phyloP scores from a whole-genome alignment of 164 flowering plant genomes.

The Houttuynia cordata region DNA sequence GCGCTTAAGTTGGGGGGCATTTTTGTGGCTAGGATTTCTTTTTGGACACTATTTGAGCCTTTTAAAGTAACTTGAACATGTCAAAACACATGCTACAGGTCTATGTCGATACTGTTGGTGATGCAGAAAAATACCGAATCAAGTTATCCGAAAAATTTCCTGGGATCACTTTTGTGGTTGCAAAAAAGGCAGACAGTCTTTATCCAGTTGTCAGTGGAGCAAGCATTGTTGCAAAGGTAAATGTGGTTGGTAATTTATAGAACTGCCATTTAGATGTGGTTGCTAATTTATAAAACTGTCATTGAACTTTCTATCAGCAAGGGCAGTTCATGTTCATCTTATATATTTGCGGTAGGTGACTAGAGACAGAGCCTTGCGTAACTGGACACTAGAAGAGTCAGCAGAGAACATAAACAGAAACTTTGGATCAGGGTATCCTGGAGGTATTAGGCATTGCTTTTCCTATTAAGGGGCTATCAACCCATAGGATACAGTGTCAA shows the following conservation, averaged over 20 bases:
- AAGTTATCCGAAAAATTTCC: constrained; percentile 73
- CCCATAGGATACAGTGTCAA: background rate
- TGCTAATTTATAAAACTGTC: background rate
- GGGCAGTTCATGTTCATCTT: background rate
- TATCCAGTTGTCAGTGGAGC: constrained; percentile 97
- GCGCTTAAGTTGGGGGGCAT: too few species aligned
- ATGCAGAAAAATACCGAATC: constrained; percentile 66
- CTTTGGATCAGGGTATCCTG: constrained; percentile 97
- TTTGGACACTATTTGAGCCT: too few species aligned
- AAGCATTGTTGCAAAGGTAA: constrained; percentile 92
- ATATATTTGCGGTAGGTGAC: constrained; percentile 44
- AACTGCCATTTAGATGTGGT: constrained; percentile 11
- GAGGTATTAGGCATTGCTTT: constrained; percentile 33
- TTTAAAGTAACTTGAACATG: too few species aligned
- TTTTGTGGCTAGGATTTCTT: too few species aligned
- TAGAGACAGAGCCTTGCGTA: constrained; percentile 65
- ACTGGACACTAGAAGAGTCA: constrained; percentile 77
- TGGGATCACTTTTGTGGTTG: constrained; percentile 66
- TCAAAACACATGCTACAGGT: constrained; percentile 35
- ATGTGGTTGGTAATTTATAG: background rate
- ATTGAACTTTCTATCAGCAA: too few species aligned
- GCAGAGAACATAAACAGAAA: constrained; percentile 58
- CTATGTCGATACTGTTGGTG: constrained; percentile 93
- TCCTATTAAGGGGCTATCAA: background rate
- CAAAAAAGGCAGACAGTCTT: constrained; percentile 96